These are phyloP conservation scores for Astragalus glycyphyllos DNA, from an alignment of 306 rosid species.

Conservation along the genomic window DNA sequence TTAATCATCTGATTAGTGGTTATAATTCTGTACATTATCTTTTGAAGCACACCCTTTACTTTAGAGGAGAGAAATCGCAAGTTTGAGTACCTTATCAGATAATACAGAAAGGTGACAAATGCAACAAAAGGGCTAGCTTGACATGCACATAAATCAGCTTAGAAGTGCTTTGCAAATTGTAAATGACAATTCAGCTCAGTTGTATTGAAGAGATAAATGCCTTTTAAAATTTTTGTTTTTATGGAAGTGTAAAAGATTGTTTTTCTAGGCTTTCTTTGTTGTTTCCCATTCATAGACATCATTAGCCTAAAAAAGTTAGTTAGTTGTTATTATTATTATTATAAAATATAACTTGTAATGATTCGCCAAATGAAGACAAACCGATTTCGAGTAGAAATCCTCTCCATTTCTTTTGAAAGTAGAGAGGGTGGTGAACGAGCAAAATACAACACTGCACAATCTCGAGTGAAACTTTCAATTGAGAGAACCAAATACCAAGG, in stretches of 20 bases:
- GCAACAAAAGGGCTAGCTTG: constrained; percentile 3
- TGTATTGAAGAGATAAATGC: not conserved
- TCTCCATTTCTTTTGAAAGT: too few species aligned
- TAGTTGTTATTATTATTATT: too few species aligned
- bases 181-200: not conserved
- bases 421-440: too few species aligned
- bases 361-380: too few species aligned
- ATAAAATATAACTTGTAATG: too few species aligned
- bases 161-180: constrained; percentile 24
- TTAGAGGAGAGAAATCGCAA: not conserved
- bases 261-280: too few species aligned
- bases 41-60: not conserved
- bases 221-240: not conserved
- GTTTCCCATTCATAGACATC: too few species aligned
- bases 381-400: too few species aligned
- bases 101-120: constrained; percentile 18
- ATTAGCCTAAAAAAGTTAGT: too few species aligned
- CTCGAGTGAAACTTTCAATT: too few species aligned
- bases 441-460: too few species aligned
- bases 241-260: not conserved
- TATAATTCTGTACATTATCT: not conserved
- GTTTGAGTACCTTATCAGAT: not conserved
- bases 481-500: too few species aligned
- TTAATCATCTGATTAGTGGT: not conserved
- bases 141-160: not conserved